phyloP scores from a whole-genome alignment of 257 asterid species.

The Vinca minor region DNA sequence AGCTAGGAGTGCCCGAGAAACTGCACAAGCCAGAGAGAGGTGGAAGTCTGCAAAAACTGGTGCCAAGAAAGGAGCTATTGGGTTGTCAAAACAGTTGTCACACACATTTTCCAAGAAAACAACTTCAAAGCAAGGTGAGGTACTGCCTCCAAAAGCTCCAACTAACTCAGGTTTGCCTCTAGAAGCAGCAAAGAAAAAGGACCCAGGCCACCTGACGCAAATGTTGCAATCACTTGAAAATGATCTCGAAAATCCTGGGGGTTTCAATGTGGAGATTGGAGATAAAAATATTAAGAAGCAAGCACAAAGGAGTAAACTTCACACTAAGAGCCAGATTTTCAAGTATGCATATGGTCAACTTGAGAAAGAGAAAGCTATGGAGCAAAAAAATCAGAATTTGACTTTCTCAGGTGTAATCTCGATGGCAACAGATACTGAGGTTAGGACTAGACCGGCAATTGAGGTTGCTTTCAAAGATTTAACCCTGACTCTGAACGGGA shows the following conservation, averaged over 20 bases:
- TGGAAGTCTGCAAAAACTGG: constrained; percentile 76
- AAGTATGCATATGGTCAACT: constrained; percentile 90
- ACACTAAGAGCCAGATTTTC: constrained; percentile 83
- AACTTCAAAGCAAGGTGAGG: constrained; percentile 26
- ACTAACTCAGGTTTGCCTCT: constrained; percentile 17
- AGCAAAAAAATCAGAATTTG: constrained; percentile 60
- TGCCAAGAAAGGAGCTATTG: constrained; percentile 46
- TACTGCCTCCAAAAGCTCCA: constrained; percentile 21
- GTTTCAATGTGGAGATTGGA: constrained; percentile 60
- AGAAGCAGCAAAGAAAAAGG: constrained; percentile 43
- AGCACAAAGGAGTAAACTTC: constrained; percentile 46
- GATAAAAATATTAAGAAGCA: constrained; percentile 69
- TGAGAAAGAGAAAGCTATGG: constrained; percentile 95
- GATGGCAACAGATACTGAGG: constrained; percentile 73
- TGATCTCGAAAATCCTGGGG: constrained; percentile 47
- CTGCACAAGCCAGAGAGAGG: constrained; percentile 81
- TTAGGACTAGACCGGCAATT: constrained; percentile 59
- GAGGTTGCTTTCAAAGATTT: constrained; percentile 85
- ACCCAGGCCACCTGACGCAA: constrained; percentile 47
- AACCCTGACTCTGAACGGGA: constrained; percentile 64
- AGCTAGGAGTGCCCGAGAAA: constrained; percentile 78
- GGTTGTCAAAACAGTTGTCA: constrained; percentile 61
- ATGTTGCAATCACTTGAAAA: constrained; percentile 56
- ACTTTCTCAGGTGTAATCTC: constrained; percentile 82
- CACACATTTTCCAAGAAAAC: constrained; percentile 61